Percentiles rank a stretch among this genome's conserved stretches.
Evolutionary conservation across 1,284 basidiomycete species (phyloP).

Genomic region (Cryptococcus sp.): DNA sequence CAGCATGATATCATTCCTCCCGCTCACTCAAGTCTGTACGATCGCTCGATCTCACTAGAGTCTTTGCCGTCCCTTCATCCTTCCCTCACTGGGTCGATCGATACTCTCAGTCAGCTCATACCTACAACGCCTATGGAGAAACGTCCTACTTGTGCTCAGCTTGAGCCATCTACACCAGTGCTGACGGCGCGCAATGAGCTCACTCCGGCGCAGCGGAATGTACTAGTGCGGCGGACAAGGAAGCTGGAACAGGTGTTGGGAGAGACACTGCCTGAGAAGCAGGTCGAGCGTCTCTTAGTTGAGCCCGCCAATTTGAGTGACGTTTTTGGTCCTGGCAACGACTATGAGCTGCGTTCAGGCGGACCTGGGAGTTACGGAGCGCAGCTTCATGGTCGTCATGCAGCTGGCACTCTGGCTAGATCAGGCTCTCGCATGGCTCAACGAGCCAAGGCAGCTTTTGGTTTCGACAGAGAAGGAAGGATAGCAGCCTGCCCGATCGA

Average conservation of each 20-base stretch:
- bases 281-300: conserved; percentile 36
- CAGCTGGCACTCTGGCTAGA: no score
- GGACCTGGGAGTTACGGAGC: no score
- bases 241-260: conserved; percentile 79
- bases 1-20: background rate
- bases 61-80: conserved; percentile 23
- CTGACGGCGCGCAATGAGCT: conserved; percentile 59
- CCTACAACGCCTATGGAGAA: conserved; percentile 4
- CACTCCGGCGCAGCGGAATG: conserved; percentile 66
- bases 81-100: conserved; percentile 20
- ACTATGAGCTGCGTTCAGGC: conserved; percentile 25
- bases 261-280: conserved; percentile 35
- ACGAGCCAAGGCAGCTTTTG: no score
- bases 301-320: conserved; percentile 26
- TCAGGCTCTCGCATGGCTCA: no score
- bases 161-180: background rate
- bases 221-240: conserved; percentile 68
- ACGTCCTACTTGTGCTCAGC: background rate
- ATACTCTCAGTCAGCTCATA: conserved; percentile 14
- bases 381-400: no score
- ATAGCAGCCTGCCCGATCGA: no score
- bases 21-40: background rate
- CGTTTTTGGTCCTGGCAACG: conserved; percentile 19
- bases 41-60: conserved; percentile 24
- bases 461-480: no score